These are phyloP conservation scores for Tuber magnatum DNA, from an alignment of 495 filamentous ascomycete species.

Conservation along the genomic window DNA sequence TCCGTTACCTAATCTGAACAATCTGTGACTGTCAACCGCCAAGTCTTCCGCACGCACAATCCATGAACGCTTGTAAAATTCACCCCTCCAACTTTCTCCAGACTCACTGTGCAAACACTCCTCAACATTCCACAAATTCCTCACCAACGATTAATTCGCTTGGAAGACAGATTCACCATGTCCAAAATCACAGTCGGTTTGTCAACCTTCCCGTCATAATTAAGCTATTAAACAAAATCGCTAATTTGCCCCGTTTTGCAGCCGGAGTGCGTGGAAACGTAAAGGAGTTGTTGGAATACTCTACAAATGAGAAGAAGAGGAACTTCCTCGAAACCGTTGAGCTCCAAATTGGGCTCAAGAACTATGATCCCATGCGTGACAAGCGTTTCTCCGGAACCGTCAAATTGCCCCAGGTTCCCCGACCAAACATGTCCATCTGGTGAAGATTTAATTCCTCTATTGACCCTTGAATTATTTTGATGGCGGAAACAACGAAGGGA, in stretches of 20 bases:
- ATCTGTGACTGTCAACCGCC: conserved; percentile 28
- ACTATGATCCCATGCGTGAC: conserved; percentile 99
- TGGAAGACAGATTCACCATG: conserved; percentile 67
- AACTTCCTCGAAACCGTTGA: conserved; percentile 97
- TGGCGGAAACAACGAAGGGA: conserved; percentile 3
- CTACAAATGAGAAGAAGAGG: conserved; percentile 94
- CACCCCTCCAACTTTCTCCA: conserved; percentile 9
- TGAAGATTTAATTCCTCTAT: conserved; percentile 43
- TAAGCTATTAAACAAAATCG: conserved; percentile 17
- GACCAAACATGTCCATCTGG: conserved; percentile 92
- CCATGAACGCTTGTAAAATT: conserved; percentile 11
- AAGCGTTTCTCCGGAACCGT: conserved; percentile 99
- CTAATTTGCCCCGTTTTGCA: conserved; percentile 44
- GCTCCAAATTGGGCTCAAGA: conserved; percentile 99
- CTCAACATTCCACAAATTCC: conserved; percentile 49
- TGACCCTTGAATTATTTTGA: background rate
- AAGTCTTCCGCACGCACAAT: conserved; percentile 21
- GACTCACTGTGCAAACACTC: conserved; percentile 11
- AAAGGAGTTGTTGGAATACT: conserved; percentile 83
- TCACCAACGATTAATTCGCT: conserved; percentile 60
- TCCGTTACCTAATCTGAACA: conserved; percentile 16
- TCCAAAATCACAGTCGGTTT: conserved; percentile 82
- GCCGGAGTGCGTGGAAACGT: conserved; percentile 96
- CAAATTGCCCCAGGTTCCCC: conserved; percentile 80
- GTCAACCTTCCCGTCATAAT: conserved; percentile 37